Base-by-base conservation (phyloP, 257 asterid species). In the Fraxinus anomala region DNA sequence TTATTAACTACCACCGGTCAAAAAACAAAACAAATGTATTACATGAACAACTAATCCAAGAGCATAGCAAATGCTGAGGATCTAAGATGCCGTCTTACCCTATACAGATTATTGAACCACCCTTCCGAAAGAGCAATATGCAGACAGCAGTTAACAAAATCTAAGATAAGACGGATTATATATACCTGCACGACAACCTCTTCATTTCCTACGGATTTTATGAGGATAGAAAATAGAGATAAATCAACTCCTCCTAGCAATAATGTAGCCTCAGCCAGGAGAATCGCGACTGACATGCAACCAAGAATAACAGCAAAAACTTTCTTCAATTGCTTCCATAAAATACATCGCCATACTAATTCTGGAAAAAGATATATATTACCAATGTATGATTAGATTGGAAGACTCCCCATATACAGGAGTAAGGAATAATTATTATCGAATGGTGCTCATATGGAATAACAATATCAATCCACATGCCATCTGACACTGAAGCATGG, bases 181-280 rank as follows among this genome's bases (percentile, higher is more conserved):
- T 17, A 66, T 85, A 96, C 99, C 99, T 96, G 99, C 86, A 93
- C 97, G 77, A 93, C 85, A 86, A 91, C 96, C 89, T 96, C 99
- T 79, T 92, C 91, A 76, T 80, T 84, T 83, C 97, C 97, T 49
- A 87, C 98, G 77, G 98, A 89, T 82, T 96, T 96, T 70, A 96
- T 86, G 74, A 96, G 96, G 85, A 96, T 73, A 39, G 99, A 96
- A 83, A 96, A 92, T 61, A 96, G 83, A 73, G 99, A 96, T 78
- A 93, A 93, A 87, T 96, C 99, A 81, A 96, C 99, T 74, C 99
- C 94, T 70, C 96, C 90, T 63, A 96, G 91, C 81, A 96, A 90
- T 90, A 96, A 86, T 76, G 98, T 96, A 77, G 98, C 97, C 89
- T 96, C 99, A 8, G 98, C 99, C 73, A 96, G 85, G 78, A 96